phyloP scores from a whole-genome alignment of 2,329 filamentous ascomycete species.

The Endocalyx cinctus region DNA sequence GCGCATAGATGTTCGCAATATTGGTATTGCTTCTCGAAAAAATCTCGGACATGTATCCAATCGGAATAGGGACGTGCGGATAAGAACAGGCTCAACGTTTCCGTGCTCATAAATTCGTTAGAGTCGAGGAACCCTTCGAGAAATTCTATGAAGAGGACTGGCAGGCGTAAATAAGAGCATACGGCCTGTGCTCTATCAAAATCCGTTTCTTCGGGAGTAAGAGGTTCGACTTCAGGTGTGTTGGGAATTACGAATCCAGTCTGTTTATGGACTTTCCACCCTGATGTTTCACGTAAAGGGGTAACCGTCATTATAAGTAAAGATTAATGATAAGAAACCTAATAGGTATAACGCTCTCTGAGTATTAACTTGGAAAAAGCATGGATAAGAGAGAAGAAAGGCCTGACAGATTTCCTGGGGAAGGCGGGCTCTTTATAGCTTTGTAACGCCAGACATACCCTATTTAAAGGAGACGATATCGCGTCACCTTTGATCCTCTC shows the following conservation, averaged over 20 bases:
- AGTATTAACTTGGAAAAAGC: too few species aligned
- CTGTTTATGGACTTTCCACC: neutral
- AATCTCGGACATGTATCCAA: neutral
- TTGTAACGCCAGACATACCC: too few species aligned
- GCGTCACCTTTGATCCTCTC: too few species aligned
- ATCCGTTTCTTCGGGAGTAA: neutral
- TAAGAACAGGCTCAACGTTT: neutral
- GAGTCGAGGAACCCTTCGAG: neutral
- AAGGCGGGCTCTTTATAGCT: too few species aligned
- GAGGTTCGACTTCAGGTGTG: neutral
- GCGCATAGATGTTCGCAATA: neutral
- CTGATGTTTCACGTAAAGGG: neutral
- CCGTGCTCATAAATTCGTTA: neutral
- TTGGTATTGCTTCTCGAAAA: neutral
- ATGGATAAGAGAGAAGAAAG: too few species aligned
- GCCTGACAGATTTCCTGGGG: too few species aligned
- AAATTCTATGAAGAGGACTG: neutral
- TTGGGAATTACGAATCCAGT: neutral
- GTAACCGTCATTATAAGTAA: neutral
- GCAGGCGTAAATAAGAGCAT: neutral
- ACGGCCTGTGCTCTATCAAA: neutral
- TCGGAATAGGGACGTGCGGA: neutral
- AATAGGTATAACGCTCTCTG: too few species aligned
- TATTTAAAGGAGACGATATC: too few species aligned
- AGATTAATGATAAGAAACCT: too few species aligned